A percentile compares a stretch with the other conserved stretches of the same genome.
phyloP scores from a whole-genome alignment of 108 stramenopile genomes.

The Cyclotella kingstonii region DNA sequence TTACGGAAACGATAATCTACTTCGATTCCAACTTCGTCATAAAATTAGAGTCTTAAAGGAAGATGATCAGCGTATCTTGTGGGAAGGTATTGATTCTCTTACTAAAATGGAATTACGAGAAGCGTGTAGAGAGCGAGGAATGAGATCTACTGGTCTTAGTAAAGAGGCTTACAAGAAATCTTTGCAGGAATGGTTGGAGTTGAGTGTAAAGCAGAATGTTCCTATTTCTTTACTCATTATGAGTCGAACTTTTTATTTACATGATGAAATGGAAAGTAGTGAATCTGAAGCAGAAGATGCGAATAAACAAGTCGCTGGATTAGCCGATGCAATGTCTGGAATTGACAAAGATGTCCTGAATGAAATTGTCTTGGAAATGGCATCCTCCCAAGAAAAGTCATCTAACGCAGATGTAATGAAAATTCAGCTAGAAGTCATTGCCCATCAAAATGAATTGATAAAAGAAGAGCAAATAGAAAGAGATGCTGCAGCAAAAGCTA shows the following conservation, averaged over 20 bases:
- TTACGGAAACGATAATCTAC: slow-evolving; percentile 91
- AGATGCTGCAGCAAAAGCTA: slow-evolving; percentile 59
- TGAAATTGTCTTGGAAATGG: slow-evolving; percentile 93
- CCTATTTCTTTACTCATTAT: slow-evolving; percentile 96
- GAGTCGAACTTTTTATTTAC: slow-evolving; percentile 93
- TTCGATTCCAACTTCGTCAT: slow-evolving; percentile 94
- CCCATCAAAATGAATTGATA: slow-evolving; percentile 80
- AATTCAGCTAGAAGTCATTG: slow-evolving; percentile 77
- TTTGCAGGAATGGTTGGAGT: slow-evolving; percentile 95
- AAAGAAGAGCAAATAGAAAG: slow-evolving; percentile 66
- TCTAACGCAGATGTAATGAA: slow-evolving; percentile 71
- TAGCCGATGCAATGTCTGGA: slow-evolving; percentile 91
- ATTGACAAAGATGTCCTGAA: slow-evolving; percentile 94
- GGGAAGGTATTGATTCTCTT: slow-evolving; percentile 96
- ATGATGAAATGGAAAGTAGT: slow-evolving; percentile 58
- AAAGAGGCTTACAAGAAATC: slow-evolving; percentile 85
- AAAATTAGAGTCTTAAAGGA: slow-evolving; percentile 81
- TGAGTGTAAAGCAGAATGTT: slow-evolving; percentile 92
- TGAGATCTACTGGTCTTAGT: slow-evolving; percentile 93
- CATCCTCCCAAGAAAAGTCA: slow-evolving; percentile 78
- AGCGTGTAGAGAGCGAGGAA: slow-evolving; percentile 96
- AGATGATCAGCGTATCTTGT: slow-evolving; percentile 96
- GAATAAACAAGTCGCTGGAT: slow-evolving; percentile 62
- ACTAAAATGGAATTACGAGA: slow-evolving; percentile 96
- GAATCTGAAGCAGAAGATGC: slow-evolving; percentile 26